These are phyloP conservation scores for Xylaria digitata DNA, from an alignment of 2,329 filamentous ascomycete species.

Conservation along the genomic window DNA sequence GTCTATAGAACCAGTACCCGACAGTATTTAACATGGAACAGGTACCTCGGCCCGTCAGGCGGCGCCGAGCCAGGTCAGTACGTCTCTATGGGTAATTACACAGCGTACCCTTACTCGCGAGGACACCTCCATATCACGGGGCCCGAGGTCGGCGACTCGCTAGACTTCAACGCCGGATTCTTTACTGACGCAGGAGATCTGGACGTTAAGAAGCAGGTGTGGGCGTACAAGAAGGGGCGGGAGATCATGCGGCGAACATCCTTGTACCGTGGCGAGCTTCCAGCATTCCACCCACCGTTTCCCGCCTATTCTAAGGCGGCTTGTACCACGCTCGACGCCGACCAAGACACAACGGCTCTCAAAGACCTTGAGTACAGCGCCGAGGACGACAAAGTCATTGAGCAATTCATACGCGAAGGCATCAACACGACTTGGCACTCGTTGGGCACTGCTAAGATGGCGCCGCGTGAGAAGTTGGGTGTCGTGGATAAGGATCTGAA, in stretches of 20 bases:
- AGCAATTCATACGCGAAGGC: slow-evolving; percentile 54
- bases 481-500: slow-evolving; percentile 56
- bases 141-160: slow-evolving; percentile 52
- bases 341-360: slow-evolving; percentile 36
- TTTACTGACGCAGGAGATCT: slow-evolving; percentile 60
- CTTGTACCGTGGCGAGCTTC: slow-evolving; percentile 61
- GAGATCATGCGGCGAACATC: slow-evolving; percentile 68
- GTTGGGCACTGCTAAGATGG: slow-evolving; percentile 57
- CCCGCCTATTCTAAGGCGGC: slow-evolving; percentile 54
- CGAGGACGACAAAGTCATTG: slow-evolving; percentile 60
- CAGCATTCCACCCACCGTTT: slow-evolving; percentile 59
- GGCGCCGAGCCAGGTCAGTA: slow-evolving; percentile 56
- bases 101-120: slow-evolving; percentile 69
- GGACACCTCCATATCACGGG: slow-evolving; percentile 70
- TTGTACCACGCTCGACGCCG: slow-evolving; percentile 16
- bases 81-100: slow-evolving; percentile 62
- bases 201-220: slow-evolving; percentile 69
- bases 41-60: slow-evolving; percentile 16
- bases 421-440: slow-evolving; percentile 58
- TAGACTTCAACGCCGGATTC: slow-evolving; percentile 69
- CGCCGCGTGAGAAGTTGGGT: slow-evolving; percentile 52
- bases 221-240: slow-evolving; percentile 74
- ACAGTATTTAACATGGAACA: slow-evolving; percentile 15
- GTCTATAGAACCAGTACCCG: not conserved
- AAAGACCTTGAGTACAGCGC: slow-evolving; percentile 60